phyloP scores from a whole-genome alignment of 495 filamentous ascomycete genomes.

The Penicillium soppii region DNA sequence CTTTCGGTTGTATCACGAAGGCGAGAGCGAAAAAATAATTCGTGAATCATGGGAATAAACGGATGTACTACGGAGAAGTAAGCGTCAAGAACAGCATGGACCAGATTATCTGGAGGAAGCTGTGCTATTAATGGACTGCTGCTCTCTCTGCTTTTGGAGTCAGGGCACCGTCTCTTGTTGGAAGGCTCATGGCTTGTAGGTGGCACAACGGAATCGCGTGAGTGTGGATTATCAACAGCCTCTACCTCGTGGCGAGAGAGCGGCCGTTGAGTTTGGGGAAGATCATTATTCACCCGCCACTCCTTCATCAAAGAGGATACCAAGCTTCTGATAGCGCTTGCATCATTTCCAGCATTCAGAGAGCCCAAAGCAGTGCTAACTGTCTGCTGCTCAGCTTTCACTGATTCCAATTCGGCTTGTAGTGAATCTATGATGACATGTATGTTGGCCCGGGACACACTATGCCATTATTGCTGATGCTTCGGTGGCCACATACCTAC shows the following conservation, averaged over 20 bases:
- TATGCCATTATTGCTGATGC: neutral
- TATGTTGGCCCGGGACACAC: too few relatives aligned
- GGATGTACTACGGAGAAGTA: conserved; percentile 23
- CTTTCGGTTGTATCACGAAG: conserved; percentile 8
- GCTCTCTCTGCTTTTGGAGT: too few relatives aligned
- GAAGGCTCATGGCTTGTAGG: too few relatives aligned
- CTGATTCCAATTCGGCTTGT: too few relatives aligned
- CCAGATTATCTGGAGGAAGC: conserved; percentile 18
- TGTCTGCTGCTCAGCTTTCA: neutral
- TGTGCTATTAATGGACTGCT: too few relatives aligned
- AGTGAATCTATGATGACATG: too few relatives aligned
- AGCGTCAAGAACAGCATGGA: conserved; percentile 26
- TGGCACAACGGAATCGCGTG: too few relatives aligned
- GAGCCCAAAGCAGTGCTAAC: neutral
- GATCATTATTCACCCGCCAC: neutral
- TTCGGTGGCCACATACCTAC: too few relatives aligned
- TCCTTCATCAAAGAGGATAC: conserved; percentile 3
- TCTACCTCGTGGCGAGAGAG: too few relatives aligned
- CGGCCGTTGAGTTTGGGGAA: neutral
- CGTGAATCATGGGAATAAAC: conserved; percentile 28
- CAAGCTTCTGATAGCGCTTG: neutral
- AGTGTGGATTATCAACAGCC: too few relatives aligned
- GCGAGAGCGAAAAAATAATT: conserved; percentile 18
- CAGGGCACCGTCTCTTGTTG: too few relatives aligned
- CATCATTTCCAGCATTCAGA: neutral